Percentiles rank a stretch among this genome's conserved stretches.
These are phyloP conservation scores for Candida coquimbonensis DNA, from an alignment of 805 yeast genomes.

Conservation along the genomic window DNA sequence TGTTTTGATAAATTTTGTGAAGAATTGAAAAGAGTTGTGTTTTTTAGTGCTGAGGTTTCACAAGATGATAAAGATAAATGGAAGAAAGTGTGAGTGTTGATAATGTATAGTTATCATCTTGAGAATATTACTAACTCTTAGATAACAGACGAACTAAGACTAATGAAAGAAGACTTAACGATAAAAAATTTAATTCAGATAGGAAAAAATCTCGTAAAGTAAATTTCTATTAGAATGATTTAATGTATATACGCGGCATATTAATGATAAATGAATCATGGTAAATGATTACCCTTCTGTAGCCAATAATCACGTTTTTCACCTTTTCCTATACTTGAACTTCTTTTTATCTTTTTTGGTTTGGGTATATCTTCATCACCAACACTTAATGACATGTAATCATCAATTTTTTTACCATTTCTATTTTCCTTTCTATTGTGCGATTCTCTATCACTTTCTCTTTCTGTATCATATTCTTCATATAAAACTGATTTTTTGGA, in stretches of 20 bases:
- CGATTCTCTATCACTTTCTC: slow-evolving; percentile 1
- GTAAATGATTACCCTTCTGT: slow-evolving; percentile 26
- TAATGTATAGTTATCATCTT: not conserved
- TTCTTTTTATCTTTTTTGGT: slow-evolving; percentile 4
- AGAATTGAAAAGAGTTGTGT: slow-evolving; percentile 41
- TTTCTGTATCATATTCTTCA: slow-evolving; percentile 11
- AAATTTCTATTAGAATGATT: not conserved
- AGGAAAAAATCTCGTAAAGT: slow-evolving; percentile 31
- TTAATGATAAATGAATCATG: slow-evolving; percentile 3
- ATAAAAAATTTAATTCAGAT: slow-evolving; percentile 30
- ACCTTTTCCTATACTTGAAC: slow-evolving; percentile 14
- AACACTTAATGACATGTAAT: slow-evolving; percentile 22
- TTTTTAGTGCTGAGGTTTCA: slow-evolving; percentile 41
- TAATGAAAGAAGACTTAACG: slow-evolving; percentile 28
- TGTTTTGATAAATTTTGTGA: slow-evolving; percentile 55
- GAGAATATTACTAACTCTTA: not conserved
- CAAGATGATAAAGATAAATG: slow-evolving; percentile 44
- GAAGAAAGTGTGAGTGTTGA: slow-evolving; percentile 28
- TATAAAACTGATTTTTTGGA: slow-evolving; percentile 1
- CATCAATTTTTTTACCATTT: slow-evolving; percentile 10
- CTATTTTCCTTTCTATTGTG: not conserved
- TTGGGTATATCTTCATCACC: slow-evolving; percentile 20
- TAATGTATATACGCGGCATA: not conserved
- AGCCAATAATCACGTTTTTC: slow-evolving; percentile 30
- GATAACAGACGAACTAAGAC: slow-evolving; percentile 14